Base-by-base conservation (phyloP, 306 rosid species). In the Dalbergia oliveri region DNA sequence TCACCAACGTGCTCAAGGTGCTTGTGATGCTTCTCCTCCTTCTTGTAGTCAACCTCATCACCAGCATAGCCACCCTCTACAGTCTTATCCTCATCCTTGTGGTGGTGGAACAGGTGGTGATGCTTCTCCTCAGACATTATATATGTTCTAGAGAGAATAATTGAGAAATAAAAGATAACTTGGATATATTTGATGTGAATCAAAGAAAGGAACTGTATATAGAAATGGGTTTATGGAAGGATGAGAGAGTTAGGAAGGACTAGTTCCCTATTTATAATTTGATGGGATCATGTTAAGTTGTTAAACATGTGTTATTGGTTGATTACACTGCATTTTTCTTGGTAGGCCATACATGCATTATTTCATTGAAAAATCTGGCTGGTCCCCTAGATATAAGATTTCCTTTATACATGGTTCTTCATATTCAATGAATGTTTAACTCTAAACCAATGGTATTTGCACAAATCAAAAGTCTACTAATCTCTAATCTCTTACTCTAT, bases 11-110 rank as follows among this genome's bases (percentile, higher is more conserved):
- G 79, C 83, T 91, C 93, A 33, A 83, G 88, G 76, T 87, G 91
- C 77, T 93, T 91, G 84, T 90, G 94, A 69, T 93, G 94, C 75
- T 93, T 88, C 92, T 84, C 88, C 76, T 93, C 94, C 82, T 90
- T 85, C 78, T 54, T 75, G 83, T 88, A 88, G 44, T 93, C 94
- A 71, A 66, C 81, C 21, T 79, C 89, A 1, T 47, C 86, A 1
- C 57, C 86, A 34, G 1, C 45, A 71, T 16, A 69, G 6, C 80
- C 79, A 13, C 9, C 4, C 13, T 58, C 80, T 12, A 41, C 19
- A 12, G 82, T 65, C 11, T 19, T 72, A 19, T 79, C 90, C 8
- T 89, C 88, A 3, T 80, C 81, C 77, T 91, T 84, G 86, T 77
- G 86, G 83, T 85, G 92, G 86, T 86, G 82, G 72, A 44, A 79